Evolutionary conservation across 805 yeast species (phyloP).

Genomic region (Starmera quercuum): DNA sequence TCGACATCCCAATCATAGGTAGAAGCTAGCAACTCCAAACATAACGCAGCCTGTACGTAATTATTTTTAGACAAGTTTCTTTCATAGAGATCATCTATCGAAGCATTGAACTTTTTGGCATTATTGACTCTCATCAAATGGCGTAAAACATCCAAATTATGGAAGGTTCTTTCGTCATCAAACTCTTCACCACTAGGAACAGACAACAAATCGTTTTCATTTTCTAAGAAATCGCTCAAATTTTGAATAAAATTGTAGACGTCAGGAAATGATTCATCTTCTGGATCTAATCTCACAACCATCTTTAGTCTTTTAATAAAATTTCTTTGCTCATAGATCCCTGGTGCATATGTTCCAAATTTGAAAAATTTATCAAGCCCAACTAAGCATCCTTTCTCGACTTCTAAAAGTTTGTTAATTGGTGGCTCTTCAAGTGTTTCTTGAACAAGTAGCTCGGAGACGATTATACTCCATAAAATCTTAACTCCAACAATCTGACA

Average conservation of each 20-base stretch:
- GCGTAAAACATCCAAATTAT: conserved; percentile 66
- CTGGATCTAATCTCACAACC: conserved; percentile 47
- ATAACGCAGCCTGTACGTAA: conserved; percentile 75
- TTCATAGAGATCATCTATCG: conserved; percentile 67
- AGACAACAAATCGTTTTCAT: conserved; percentile 56
- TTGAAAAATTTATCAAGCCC: conserved; percentile 62
- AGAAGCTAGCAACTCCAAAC: conserved; percentile 68
- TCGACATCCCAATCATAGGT: conserved; percentile 71
- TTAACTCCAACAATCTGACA: conserved; percentile 59
- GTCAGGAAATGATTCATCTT: conserved; percentile 52
- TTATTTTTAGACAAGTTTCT: conserved; percentile 53
- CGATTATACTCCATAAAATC: conserved; percentile 63
- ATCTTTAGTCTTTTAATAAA: conserved; percentile 44
- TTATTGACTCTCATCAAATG: conserved; percentile 70
- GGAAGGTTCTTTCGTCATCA: conserved; percentile 81
- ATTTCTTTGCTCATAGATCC: conserved; percentile 40
- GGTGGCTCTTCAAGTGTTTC: conserved; percentile 50
- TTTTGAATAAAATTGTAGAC: conserved; percentile 45
- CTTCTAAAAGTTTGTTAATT: conserved; percentile 45
- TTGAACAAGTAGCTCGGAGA: conserved; percentile 55
- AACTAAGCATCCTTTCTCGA: conserved; percentile 55
- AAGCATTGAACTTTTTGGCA: conserved; percentile 75
- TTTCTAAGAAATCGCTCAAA: conserved; percentile 53
- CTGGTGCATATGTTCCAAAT: conserved; percentile 50
- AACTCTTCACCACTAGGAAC: conserved; percentile 81